Conservation (phyloP, 78 protist genomes). For the Capsaspora owczarzaki region DNA sequence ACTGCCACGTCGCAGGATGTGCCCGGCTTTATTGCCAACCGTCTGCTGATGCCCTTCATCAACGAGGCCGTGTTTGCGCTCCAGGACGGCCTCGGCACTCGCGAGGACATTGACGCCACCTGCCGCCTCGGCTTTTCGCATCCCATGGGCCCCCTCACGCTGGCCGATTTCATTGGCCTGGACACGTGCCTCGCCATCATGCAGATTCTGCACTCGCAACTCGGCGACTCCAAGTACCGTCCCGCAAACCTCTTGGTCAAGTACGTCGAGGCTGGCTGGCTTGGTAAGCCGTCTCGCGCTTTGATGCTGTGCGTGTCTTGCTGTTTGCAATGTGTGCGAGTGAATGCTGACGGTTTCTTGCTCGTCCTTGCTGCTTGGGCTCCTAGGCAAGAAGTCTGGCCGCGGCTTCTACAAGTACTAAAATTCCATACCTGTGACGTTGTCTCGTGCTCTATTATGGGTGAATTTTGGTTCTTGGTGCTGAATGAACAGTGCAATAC, state of each 20-base stretch:
- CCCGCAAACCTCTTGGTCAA: conserved; percentile 65
- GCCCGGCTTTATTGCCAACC: conserved; percentile 62
- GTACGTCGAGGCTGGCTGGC: conserved; percentile 79
- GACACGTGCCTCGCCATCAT: conserved; percentile 79
- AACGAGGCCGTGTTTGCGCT: conserved; percentile 70
- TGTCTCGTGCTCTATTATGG: no score
- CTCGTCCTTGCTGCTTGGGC: not conserved
- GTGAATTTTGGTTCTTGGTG: no score
- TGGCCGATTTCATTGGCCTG: conserved; percentile 83
- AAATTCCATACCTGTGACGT: no score
- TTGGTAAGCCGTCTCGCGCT: conserved; percentile 28
- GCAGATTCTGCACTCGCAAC: conserved; percentile 39
- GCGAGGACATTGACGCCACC: conserved; percentile 68
- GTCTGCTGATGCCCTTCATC: conserved; percentile 77
- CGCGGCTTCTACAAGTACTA: conserved; percentile 59
- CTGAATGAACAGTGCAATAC: no score
- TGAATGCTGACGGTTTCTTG: not conserved
- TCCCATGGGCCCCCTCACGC: conserved; percentile 78
- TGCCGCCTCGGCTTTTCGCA: conserved; percentile 68
- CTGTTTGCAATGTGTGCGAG: not conserved
- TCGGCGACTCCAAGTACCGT: conserved; percentile 72
- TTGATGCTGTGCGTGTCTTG: not conserved
- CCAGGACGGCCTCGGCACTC: conserved; percentile 54
- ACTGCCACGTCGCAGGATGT: conserved; percentile 54
- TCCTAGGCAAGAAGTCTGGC: conserved; percentile 33